These are phyloP conservation scores for Saccharomycopsis lassenensis DNA, from an alignment of 805 yeast species.

Conservation along the genomic window DNA sequence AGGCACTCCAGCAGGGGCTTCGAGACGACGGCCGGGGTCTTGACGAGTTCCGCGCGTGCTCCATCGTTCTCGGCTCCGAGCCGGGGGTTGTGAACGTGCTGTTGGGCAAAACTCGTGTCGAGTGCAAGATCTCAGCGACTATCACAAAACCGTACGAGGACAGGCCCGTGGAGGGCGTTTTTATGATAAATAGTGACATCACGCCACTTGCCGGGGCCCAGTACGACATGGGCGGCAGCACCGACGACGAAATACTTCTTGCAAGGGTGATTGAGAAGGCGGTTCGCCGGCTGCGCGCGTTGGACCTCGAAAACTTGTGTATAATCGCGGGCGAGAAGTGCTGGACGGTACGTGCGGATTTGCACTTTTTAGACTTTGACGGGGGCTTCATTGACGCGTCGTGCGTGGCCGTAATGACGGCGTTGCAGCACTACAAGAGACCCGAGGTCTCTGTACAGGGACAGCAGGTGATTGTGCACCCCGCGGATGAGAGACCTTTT, in stretches of 20 bases:
- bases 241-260: conserved; percentile 74
- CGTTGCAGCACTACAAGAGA: conserved; percentile 67
- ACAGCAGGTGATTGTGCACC: conserved; percentile 45
- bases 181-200: conserved; percentile 74
- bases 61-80: conserved; percentile 55
- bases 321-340: conserved; percentile 84
- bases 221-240: conserved; percentile 62
- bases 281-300: conserved; percentile 77
- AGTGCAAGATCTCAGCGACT: conserved; percentile 64
- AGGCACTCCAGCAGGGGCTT: conserved; percentile 48
- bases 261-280: conserved; percentile 85
- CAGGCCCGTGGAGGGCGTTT: conserved; percentile 88
- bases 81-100: conserved; percentile 73
- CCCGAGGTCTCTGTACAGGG: conserved; percentile 74
- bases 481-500: conserved; percentile 71
- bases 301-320: conserved; percentile 85
- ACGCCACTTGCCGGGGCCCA: conserved; percentile 83
- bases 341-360: conserved; percentile 86
- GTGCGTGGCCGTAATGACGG: conserved; percentile 84
- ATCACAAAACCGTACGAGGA: conserved; percentile 77
- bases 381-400: conserved; percentile 90
- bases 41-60: conserved; percentile 52
- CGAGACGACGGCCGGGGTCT: conserved; percentile 63
- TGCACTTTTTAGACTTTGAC: conserved; percentile 80
- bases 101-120: conserved; percentile 63